phyloP scores from a whole-genome alignment of 1,139 yeast species.

The Magnusiomyces fungicola region DNA sequence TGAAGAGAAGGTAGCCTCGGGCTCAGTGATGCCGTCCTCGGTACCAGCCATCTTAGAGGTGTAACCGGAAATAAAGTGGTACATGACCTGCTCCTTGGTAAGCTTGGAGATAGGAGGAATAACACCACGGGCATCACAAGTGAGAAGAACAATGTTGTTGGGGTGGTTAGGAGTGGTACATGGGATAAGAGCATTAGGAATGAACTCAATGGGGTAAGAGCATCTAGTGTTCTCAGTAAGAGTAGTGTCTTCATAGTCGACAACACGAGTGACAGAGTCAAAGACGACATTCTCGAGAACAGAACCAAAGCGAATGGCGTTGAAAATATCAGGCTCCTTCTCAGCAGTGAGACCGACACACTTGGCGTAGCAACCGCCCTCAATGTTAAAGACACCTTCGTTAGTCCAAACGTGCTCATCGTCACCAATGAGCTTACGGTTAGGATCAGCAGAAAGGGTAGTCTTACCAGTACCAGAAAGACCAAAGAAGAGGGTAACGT shows the following conservation, averaged over 20 bases:
- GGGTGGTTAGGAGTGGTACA: constrained; percentile 89
- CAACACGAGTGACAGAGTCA: constrained; percentile 70
- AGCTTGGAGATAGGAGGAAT: constrained; percentile 95
- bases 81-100: constrained; percentile 95
- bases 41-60: constrained; percentile 99
- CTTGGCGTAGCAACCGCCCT: constrained; percentile 99
- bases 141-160: constrained; percentile 80
- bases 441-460: constrained; percentile 92
- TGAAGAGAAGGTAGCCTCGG: constrained; percentile 96
- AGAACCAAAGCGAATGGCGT: constrained; percentile 90
- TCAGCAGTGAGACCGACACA: constrained; percentile 85
- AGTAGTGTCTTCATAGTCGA: constrained; percentile 73
- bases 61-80: constrained; percentile 97
- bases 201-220: constrained; percentile 96
- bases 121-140: constrained; percentile 98
- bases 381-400: constrained; percentile 96
- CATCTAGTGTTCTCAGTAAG: constrained; percentile 95
- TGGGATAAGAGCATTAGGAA: constrained; percentile 94
- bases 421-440: constrained; percentile 92
- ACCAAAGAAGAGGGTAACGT: constrained; percentile 93
- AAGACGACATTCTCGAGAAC: constrained; percentile 91
- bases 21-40: constrained; percentile 98
- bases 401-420: constrained; percentile 99
- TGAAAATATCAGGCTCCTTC: constrained; percentile 96
- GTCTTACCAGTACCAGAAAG: constrained; percentile 98